These are phyloP conservation scores for Trametes villosa DNA, from an alignment of 768 basidiomycete genomes.

Conservation along the genomic window DNA sequence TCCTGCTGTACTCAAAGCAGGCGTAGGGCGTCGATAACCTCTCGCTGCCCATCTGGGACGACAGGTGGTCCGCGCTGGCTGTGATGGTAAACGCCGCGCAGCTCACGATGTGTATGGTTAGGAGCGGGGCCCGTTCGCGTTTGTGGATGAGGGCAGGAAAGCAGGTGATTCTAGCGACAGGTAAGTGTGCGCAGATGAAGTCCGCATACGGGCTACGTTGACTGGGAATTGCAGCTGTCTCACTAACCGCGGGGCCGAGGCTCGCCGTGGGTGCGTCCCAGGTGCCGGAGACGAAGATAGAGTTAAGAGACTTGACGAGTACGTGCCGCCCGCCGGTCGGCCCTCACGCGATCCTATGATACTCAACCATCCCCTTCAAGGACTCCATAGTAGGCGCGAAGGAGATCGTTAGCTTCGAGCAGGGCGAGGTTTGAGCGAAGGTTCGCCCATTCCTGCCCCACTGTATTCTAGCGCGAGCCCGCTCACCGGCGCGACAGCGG, in stretches of 20 bases:
- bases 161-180: conserved; percentile 35
- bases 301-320: conserved; percentile 32
- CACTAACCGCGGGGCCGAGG: conserved; percentile 30
- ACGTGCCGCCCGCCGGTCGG: conserved; percentile 1
- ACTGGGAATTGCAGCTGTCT: conserved; percentile 1
- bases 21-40: conserved; percentile 31
- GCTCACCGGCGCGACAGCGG: conserved; percentile 21
- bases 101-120: conserved; percentile 31
- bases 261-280: conserved; percentile 32
- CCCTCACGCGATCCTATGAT: neutral
- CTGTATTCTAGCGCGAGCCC: no score
- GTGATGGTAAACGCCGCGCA: conserved; percentile 37
- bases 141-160: conserved; percentile 34
- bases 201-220: neutral
- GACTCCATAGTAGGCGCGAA: conserved; percentile 21
- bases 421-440: conserved; percentile 27
- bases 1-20: conserved; percentile 36
- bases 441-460: no score
- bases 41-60: conserved; percentile 32
- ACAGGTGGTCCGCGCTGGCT: conserved; percentile 35
- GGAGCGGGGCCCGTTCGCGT: conserved; percentile 34
- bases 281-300: conserved; percentile 28
- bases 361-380: neutral
- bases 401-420: conserved; percentile 26
- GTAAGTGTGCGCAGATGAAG: conserved; percentile 5